Evolutionary conservation across 306 rosid genomes (phyloP), one percentile per base, ranked within the genome.

Genomic region (Vigna reflexopilosa): DNA sequence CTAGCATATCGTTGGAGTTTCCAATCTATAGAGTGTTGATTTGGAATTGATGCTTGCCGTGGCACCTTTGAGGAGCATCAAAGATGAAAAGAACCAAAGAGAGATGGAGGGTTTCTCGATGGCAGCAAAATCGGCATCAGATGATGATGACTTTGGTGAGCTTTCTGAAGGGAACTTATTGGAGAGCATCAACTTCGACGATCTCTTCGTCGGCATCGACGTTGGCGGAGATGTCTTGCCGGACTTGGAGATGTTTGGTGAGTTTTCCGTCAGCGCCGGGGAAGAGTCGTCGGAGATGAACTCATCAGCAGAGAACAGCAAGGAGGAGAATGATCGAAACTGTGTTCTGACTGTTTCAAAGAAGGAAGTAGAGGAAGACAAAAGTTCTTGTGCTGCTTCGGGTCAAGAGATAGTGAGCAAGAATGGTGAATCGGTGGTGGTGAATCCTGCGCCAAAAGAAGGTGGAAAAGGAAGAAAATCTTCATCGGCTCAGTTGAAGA

Each of bases 111-210:
- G 80, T 49, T 86, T 88, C 57, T 81, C 93, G 2, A 76, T 88
- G 44, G 85, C 77, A 22, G 45, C 15, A 32, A 9, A 76, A 45
- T 48, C 79, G 3, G 36, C 73, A 13, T 13, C 55, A 0, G 22
- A 16, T 36, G 34, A 8, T 42, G 80, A 63, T 26, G 91, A 84
- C 8, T 95, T 92, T 26, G 79, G 75, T 1, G 91, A 89, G 11
- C 84, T 91, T 24, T 75, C 84, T 0, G 96, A 91, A 7, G 91
- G 84, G 47, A 88, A 66, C 44, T 78, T 92, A 30, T 83, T 92
- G 79, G 97, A 92, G 42, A 90, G 88, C 80, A 86, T 92, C 81
- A 82, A 95, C 64, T 95, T 90, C 40, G 98, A 95, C 12, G 91
- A 91, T 57, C 83, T 95, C 68, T 95, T 92, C 52, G 79, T 77